Percentiles rank a stretch among this genome's conserved stretches.
phyloP scores from a whole-genome alignment of 495 filamentous ascomycete species.

The Penicillium manginii region DNA sequence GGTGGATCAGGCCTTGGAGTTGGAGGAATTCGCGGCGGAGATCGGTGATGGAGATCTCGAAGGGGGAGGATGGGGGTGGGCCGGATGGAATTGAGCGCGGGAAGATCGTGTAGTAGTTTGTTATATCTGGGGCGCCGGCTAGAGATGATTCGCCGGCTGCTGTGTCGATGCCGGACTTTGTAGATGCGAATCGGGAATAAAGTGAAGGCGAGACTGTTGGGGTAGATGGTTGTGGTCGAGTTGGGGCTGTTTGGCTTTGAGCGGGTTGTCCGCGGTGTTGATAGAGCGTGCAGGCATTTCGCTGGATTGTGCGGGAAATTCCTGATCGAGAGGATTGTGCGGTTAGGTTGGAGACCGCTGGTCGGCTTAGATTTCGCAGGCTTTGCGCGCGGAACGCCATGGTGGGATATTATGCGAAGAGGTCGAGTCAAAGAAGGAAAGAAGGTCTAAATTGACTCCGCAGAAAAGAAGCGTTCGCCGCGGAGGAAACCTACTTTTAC shows the following conservation, averaged over 20 bases:
- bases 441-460: slow-evolving; percentile 1
- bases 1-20: slow-evolving; percentile 78
- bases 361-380: slow-evolving; percentile 13
- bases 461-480: slow-evolving; percentile 8
- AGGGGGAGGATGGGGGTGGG: slow-evolving; percentile 76
- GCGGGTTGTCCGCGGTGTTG: background rate
- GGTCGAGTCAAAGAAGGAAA: background rate
- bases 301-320: background rate
- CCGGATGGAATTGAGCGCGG: slow-evolving; percentile 77
- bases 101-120: slow-evolving; percentile 86
- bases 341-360: background rate
- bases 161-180: slow-evolving; percentile 15
- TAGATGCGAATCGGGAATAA: slow-evolving; percentile 22
- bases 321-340: background rate
- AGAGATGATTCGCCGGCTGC: slow-evolving; percentile 12
- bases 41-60: slow-evolving; percentile 65
- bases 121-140: slow-evolving; percentile 41
- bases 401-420: slow-evolving; percentile 1
- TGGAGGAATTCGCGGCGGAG: slow-evolving; percentile 85
- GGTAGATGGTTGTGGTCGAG: background rate
- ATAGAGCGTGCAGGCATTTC: background rate
- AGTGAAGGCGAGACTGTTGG: background rate
- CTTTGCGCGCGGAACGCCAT: slow-evolving; percentile 20
- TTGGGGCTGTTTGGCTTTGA: background rate
- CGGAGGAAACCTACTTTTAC: slow-evolving; percentile 15